Conservation (phyloP, 2,329 filamentous ascomycete species). For the Ascocoryne sarcoides region DNA sequence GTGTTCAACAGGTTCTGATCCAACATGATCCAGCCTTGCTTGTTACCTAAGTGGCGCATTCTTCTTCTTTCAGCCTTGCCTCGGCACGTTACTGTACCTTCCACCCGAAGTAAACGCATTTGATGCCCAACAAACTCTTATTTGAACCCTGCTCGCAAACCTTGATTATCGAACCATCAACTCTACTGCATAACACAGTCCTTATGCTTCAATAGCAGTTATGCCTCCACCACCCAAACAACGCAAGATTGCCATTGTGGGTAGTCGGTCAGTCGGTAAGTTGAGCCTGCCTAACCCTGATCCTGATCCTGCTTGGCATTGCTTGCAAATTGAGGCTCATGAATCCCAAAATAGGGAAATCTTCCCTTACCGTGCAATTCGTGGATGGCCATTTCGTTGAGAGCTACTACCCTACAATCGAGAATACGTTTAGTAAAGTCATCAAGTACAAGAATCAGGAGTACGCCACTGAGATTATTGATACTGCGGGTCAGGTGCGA, state of each 20-base stretch:
- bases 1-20: too few relatives aligned
- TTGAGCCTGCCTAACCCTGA: conserved; percentile 11
- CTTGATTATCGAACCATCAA: background rate
- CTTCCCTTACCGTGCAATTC: conserved; percentile 91
- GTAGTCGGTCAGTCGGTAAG: conserved; percentile 83
- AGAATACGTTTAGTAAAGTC: conserved; percentile 96
- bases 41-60: too few relatives aligned
- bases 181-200: background rate
- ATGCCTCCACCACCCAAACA: conserved; percentile 53
- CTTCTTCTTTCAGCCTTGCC: background rate
- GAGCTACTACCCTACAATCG: conserved; percentile 97
- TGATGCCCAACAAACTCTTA: background rate
- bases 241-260: conserved; percentile 91
- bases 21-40: too few relatives aligned
- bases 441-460: conserved; percentile 91
- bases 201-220: background rate
- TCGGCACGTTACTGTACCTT: background rate
- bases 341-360: conserved; percentile 71
- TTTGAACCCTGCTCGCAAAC: too few relatives aligned
- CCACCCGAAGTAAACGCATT: background rate
- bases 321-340: background rate
- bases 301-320: background rate
- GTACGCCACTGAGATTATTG: conserved; percentile 92
- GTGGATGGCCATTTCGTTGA: conserved; percentile 98
- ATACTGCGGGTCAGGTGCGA: conserved; percentile 82